Base-by-base conservation (phyloP, 2,329 filamentous ascomycete genomes). In the Aspergillus intermedius region DNA sequence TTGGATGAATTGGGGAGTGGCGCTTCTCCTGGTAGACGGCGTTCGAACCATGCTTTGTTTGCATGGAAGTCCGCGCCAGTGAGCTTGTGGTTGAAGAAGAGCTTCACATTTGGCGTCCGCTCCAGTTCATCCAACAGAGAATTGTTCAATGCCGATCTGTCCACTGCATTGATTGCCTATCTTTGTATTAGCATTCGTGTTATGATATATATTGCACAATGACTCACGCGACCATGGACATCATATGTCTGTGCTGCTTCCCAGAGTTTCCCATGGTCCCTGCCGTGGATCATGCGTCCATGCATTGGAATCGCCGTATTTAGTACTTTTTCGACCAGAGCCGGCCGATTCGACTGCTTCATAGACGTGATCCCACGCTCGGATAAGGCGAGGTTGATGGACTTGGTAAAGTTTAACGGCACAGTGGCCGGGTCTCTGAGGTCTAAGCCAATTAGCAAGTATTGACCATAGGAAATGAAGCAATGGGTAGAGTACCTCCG, bases 361-460 rank as follows among this genome's bases (percentile, higher is more conserved):
- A 98, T 84, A 19, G 91, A 88, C 67, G 93, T 87, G 66, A 97
- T 91, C 28, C 93, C 93, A 50, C 93, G 83, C 66, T 97, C 91
- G 0, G 93, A 97, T 1, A 98, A 77, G 19, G 93, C 91, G 48
- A 98, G 74, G 64, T 98, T 98, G 75, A 98, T 98, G n/a, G 93
- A 97, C 68, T 90, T 95, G 52, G 91, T 95, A 65, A 96, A 96
- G 70, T 96, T 96, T 52, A 97, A 77, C 3, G 91, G 91, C 25
- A 84, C 83, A 0, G 88, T 95, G 2, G 82, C 79, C 2, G 87
- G 84, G 65, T 94, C 84, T 37, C 93, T 84, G 44, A 97, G 83
- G 73, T 98, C 93, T 97, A 55, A 44, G 50, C n/a, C 22, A 45
- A 34, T 44, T 23, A 34, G 49, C 23, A 32, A 45, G 25, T 32